A percentile compares a stretch with the other conserved stretches of the same genome.
Evolutionary conservation across 352 stramenopile species (phyloP).

Genomic region (Globisporangium camurandrum): DNA sequence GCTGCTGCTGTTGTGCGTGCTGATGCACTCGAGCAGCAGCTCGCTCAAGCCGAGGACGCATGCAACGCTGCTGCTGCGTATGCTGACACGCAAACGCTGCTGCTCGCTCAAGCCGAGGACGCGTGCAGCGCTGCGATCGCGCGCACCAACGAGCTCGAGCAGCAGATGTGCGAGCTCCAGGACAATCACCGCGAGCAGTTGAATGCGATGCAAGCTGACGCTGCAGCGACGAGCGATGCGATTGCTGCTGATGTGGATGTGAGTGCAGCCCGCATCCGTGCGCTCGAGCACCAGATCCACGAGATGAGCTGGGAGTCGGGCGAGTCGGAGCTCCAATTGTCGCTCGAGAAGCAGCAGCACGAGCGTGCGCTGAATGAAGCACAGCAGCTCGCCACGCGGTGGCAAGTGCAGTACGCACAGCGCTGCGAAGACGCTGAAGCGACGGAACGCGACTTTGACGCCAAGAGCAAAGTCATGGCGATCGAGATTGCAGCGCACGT

Average conservation of each 20-base stretch:
- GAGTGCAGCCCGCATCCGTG: not conserved
- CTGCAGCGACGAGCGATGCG: too few species aligned
- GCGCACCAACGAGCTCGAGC: not conserved
- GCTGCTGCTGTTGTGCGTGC: too few species aligned
- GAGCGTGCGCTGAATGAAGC: not conserved
- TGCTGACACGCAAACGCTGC: constrained; percentile 2
- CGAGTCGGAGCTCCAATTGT: not conserved
- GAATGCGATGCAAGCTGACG: not conserved
- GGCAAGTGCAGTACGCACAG: not conserved
- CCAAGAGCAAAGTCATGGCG: not conserved
- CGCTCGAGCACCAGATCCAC: constrained; percentile 1
- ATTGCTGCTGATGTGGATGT: too few species aligned
- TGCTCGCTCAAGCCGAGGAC: not conserved
- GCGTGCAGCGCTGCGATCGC: not conserved
- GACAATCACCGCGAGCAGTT: not conserved
- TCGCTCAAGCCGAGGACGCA: not conserved
- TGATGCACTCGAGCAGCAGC: too few species aligned
- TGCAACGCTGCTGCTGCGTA: not conserved
- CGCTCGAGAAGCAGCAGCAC: not conserved
- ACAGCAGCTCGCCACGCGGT: not conserved
- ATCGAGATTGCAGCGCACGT: constrained; percentile 1
- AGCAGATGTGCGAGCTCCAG: not conserved
- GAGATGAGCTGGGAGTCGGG: not conserved
- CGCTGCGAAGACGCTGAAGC: not conserved
- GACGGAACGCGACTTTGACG: constrained; percentile 1